Evolutionary conservation across 805 yeast species (phyloP), one percentile per base, ranked within the genome.

Genomic region (Isabelozyma rhagii): DNA sequence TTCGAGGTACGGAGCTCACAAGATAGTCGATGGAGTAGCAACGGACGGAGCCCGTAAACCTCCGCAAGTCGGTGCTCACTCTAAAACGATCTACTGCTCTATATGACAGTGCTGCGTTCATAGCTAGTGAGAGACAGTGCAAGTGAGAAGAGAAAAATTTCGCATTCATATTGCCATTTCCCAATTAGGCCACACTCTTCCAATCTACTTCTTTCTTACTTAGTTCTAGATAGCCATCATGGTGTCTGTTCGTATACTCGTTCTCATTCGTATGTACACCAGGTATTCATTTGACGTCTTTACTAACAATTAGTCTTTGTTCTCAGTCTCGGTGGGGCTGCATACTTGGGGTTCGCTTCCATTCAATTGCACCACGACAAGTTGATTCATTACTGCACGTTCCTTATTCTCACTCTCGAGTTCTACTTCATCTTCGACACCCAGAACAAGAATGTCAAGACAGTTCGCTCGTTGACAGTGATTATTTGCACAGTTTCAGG

Each of bases 311-410:
- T 47, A 69, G 75, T 56, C 13, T 68, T 74, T 47, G 41, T 64
- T 11, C 28, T 57, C 7, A 52, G 72, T 25, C 51, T 66, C 3
- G 29, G 55, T 5, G 52, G 50, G 3, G 76, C 77, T 2, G 74
- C 67, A 9, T 80, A 79, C 51, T 64, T 81, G 6, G 85, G 85
- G 17, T 77, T 81, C 57, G 78, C 83, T 18, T 70, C 66, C 64
- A 58, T 81, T 2, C 70, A 72, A 0, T 55, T 81, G 17, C 62
- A 62, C 8, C 69, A 81, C 59, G 88, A 83, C 56, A 83, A 83
- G 60, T 31, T 70, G 10, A 58, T 78, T 1, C 88, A 83, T 59
- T 77, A 78, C 47, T 8, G 55, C 4, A 75, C 74, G 5, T 83
- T 83, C 57, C 57, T 71, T 44, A 50, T 75, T 0, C 70, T 82